These are phyloP conservation scores for Glycine tomentella DNA, from an alignment of 306 rosid species.

Conservation along the genomic window DNA sequence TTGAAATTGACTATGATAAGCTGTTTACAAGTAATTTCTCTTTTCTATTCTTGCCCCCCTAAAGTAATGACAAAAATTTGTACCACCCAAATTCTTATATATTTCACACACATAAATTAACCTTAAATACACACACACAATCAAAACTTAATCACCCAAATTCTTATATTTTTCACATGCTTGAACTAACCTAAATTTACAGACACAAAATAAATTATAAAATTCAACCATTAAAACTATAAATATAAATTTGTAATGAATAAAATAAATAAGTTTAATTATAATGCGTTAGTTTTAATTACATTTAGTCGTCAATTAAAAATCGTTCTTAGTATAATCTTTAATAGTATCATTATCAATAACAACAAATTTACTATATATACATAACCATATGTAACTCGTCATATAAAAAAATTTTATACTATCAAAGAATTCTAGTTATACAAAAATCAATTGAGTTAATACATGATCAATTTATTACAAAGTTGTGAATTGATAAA, in stretches of 20 bases:
- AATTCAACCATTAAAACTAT: not conserved
- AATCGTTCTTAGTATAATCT: no score
- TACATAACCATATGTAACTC: no score
- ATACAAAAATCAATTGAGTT: not conserved
- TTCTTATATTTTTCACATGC: no score
- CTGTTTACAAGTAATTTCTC: not conserved
- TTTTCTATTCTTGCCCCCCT: conserved; percentile 1
- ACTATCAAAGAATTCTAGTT: not conserved
- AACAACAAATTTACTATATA: no score
- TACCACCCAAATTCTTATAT: no score
- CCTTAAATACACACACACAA: no score
- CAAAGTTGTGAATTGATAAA: not conserved
- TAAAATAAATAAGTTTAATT: no score
- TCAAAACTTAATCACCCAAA: no score
- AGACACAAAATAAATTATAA: not conserved
- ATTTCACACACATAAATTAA: not conserved
- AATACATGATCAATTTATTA: not conserved
- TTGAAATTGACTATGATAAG: conserved; percentile 1
- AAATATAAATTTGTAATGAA: not conserved
- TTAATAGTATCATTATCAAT: no score
- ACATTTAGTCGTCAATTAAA: no score
- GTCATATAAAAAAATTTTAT: no score
- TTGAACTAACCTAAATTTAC: not conserved
- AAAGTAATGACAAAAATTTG: not conserved
- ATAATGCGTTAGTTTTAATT: no score